Conservation (phyloP, 2,329 filamentous ascomycete genomes). For the Aspergillus viridinutans region DNA sequence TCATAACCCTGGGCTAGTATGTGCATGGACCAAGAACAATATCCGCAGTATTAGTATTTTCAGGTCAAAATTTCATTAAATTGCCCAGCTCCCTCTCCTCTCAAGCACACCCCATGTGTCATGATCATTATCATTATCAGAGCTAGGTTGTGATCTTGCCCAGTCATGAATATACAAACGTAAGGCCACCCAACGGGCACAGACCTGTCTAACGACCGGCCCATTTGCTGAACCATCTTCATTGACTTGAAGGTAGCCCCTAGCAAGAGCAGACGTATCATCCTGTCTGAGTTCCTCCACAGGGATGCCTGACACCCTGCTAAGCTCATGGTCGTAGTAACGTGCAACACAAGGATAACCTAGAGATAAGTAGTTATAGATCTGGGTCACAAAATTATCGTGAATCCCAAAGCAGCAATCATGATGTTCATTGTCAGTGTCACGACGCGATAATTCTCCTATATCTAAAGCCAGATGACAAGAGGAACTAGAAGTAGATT, state of each 20-base stretch:
- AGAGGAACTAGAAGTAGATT: not conserved
- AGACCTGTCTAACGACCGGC: constrained; percentile 47
- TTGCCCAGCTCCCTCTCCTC: constrained; percentile 64
- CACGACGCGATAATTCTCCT: constrained; percentile 14
- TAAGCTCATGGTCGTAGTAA: constrained; percentile 78
- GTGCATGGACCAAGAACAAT: too few species aligned
- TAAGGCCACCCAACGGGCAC: constrained; percentile 78
- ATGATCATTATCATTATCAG: constrained; percentile 49
- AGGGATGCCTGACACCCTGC: constrained; percentile 69
- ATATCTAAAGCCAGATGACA: not conserved
- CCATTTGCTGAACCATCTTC: constrained; percentile 42
- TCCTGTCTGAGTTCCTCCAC: constrained; percentile 66
- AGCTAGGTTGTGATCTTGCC: constrained; percentile 78
- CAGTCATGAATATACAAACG: constrained; percentile 82
- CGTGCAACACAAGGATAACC: constrained; percentile 85
- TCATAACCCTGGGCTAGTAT: too few species aligned
- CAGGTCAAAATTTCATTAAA: constrained; percentile 35
- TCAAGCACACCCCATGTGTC: constrained; percentile 62
- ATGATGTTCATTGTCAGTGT: constrained; percentile 34
- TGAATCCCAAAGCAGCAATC: constrained; percentile 64
- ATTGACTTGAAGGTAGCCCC: constrained; percentile 65
- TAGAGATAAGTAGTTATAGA: constrained; percentile 93
- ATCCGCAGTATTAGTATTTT: too few species aligned
- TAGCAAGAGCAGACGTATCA: constrained; percentile 61
- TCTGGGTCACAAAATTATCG: constrained; percentile 84